Evolutionary conservation across 1,284 basidiomycete genomes (phyloP).

Genomic region (Sporisorium sorghi): DNA sequence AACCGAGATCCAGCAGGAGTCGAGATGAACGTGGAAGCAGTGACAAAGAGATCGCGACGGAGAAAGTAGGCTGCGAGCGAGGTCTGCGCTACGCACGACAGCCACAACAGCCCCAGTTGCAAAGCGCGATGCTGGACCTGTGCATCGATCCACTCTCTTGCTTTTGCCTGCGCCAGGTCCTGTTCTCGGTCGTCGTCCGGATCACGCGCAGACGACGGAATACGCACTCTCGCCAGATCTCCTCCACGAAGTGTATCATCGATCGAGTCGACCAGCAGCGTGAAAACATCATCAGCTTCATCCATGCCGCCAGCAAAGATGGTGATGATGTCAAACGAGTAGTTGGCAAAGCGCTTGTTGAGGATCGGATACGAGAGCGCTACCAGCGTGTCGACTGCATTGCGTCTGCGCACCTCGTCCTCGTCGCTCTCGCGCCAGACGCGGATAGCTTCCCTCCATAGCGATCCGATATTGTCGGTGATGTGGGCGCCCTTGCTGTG

Average conservation of each 20-base stretch:
- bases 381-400: conserved; percentile 61
- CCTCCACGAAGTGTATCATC: conserved; percentile 55
- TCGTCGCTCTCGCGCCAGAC: conserved; percentile 54
- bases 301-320: conserved; percentile 66
- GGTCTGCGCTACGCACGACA: conserved; percentile 54
- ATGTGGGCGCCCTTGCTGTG: conserved; percentile 46
- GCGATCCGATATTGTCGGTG: conserved; percentile 59
- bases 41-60: conserved; percentile 60
- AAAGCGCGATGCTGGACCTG: conserved; percentile 52
- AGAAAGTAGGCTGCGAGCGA: conserved; percentile 63
- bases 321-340: conserved; percentile 62
- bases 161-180: conserved; percentile 24
- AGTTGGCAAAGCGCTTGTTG: conserved; percentile 59
- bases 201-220: conserved; percentile 35
- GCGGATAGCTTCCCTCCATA: conserved; percentile 62
- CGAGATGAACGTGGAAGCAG: conserved; percentile 46
- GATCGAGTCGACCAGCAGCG: conserved; percentile 55
- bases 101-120: conserved; percentile 57
- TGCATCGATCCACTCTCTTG: conserved; percentile 42
- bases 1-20: conserved; percentile 40
- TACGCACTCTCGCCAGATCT: conserved; percentile 32
- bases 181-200: conserved; percentile 28
- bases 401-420: conserved; percentile 54
- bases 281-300: conserved; percentile 65
- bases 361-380: conserved; percentile 61